A percentile compares a stretch with the other conserved stretches of the same genome.
Conservation (phyloP, 768 basidiomycete species). For the Phylloporus arenicola region DNA sequence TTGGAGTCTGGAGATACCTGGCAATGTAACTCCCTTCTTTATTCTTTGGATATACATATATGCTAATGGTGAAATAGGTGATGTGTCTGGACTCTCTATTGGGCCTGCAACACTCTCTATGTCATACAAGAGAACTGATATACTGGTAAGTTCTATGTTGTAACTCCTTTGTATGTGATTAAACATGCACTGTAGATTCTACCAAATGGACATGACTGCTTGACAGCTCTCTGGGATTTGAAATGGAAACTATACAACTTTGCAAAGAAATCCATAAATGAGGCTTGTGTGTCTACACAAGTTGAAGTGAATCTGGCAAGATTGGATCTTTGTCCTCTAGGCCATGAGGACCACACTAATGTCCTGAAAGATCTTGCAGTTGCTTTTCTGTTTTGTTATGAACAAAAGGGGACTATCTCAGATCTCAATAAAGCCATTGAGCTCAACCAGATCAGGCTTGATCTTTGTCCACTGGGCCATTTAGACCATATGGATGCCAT, state of each 20-base stretch:
- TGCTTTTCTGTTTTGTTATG: not conserved
- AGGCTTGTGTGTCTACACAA: not conserved
- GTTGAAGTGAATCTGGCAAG: not conserved
- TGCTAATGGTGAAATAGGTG: not conserved
- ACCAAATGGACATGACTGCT: not conserved
- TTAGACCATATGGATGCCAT: too few relatives aligned
- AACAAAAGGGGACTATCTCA: not conserved
- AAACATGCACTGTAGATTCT: not conserved
- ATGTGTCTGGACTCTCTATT: not conserved
- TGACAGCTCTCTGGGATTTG: not conserved
- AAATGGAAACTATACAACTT: not conserved
- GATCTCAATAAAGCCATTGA: not conserved
- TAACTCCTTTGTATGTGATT: not conserved
- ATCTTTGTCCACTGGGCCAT: not conserved
- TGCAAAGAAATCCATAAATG: not conserved
- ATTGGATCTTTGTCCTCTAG: not conserved
- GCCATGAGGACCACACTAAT: not conserved
- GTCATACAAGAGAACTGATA: not conserved
- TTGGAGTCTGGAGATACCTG: not conserved
- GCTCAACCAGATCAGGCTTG: not conserved
- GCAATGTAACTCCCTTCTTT: not conserved
- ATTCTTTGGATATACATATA: not conserved
- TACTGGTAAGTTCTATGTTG: not conserved
- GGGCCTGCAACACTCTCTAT: not conserved
- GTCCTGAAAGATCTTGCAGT: not conserved